A percentile compares a stretch with the other conserved stretches of the same genome.
phyloP scores from a whole-genome alignment of 805 yeast species.

The Saccharomycopsis microspora region DNA sequence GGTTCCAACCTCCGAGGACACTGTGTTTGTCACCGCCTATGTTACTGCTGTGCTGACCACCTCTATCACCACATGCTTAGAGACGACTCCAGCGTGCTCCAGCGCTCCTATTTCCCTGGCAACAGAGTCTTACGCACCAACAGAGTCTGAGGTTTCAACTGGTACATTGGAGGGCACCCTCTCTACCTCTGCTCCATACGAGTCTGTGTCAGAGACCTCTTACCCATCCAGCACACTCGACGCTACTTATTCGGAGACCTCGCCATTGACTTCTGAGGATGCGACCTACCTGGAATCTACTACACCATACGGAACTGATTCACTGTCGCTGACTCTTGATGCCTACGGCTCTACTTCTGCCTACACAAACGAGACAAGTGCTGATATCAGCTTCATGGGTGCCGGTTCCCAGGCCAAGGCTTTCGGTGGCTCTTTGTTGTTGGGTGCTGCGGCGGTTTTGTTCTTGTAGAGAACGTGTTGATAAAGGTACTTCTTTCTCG shows the following conservation, averaged over 20 bases:
- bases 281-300: constrained; percentile 6
- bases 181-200: constrained; percentile 5
- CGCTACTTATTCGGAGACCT: constrained; percentile 5
- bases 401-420: constrained; percentile 1
- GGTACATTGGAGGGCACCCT: constrained; percentile 3
- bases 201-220: neutral
- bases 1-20: constrained; percentile 7
- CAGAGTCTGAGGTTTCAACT: too few species aligned
- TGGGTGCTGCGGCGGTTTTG: constrained; percentile 15
- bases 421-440: constrained; percentile 9
- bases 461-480: constrained; percentile 1
- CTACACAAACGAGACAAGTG: constrained; percentile 1
- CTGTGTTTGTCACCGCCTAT: constrained; percentile 15
- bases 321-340: constrained; percentile 13
- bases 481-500: too few species aligned
- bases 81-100: constrained; percentile 1
- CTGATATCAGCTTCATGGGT: constrained; percentile 5
- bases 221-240: neutral
- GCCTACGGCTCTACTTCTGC: constrained; percentile 2
- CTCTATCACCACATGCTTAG: constrained; percentile 6
- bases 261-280: neutral
- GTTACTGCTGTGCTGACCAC: constrained; percentile 15
- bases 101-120: neutral
- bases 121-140: neutral
- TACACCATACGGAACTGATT: neutral